Percentiles rank a stretch among this genome's conserved stretches.
phyloP scores from a whole-genome alignment of 2,329 filamentous ascomycete genomes.

The Calycina herbarum region DNA sequence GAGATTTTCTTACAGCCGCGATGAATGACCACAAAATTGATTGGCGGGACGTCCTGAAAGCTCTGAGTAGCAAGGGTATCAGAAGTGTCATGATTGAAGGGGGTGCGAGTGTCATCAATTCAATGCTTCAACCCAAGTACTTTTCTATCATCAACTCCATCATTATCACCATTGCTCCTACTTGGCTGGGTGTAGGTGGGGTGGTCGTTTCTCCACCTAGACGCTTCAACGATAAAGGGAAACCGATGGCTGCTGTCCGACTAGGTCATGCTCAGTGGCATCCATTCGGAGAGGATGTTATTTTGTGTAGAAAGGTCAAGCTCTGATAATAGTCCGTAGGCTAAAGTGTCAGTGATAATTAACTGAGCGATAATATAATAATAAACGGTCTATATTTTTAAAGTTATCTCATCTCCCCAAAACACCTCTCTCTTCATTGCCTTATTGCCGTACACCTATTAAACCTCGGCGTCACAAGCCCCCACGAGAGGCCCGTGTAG shows the following conservation, averaged over 20 bases:
- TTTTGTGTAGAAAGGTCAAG: constrained; percentile 18
- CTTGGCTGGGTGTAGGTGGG: constrained; percentile 78
- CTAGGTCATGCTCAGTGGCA: constrained; percentile 18
- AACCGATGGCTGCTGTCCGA: constrained; percentile 14
- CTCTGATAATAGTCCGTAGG: neutral
- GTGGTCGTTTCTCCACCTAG: constrained; percentile 69
- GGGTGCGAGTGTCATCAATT: constrained; percentile 77
- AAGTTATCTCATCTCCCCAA: too few species aligned
- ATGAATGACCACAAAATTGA: constrained; percentile 8
- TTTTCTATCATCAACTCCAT: constrained; percentile 62
- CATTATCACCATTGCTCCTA: constrained; percentile 84
- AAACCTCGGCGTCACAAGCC: too few species aligned
- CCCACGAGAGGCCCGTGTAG: too few species aligned
- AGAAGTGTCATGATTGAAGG: constrained; percentile 88
- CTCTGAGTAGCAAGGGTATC: constrained; percentile 39
- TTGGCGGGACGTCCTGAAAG: constrained; percentile 13
- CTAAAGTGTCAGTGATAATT: too few species aligned
- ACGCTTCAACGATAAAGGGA: constrained; percentile 3
- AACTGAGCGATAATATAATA: too few species aligned
- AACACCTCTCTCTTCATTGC: too few species aligned
- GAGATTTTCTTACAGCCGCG: neutral
- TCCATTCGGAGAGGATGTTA: constrained; percentile 22
- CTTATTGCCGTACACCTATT: too few species aligned
- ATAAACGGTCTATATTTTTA: too few species aligned
- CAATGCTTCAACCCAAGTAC: constrained; percentile 63